Percentiles rank a stretch among this genome's conserved stretches.
Evolutionary conservation across 2,329 filamentous ascomycete species (phyloP).

Genomic region (Metarhizium album): DNA sequence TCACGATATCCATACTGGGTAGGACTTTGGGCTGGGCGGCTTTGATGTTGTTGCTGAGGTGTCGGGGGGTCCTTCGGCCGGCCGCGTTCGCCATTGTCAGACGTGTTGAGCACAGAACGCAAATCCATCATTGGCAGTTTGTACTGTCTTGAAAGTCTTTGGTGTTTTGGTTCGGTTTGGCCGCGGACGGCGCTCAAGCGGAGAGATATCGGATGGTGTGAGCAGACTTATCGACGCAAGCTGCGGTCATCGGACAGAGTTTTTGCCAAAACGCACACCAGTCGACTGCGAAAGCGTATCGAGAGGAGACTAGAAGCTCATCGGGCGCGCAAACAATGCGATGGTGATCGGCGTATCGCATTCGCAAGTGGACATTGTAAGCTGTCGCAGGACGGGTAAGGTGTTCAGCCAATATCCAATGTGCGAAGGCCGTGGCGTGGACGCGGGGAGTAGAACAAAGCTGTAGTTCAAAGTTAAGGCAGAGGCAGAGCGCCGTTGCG

Average conservation of each 20-base stretch:
- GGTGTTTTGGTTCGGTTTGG: neutral
- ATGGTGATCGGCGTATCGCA: conserved; percentile 11
- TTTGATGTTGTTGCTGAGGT: conserved; percentile 23
- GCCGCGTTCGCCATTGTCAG: conserved; percentile 32
- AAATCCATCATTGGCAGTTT: conserved; percentile 34
- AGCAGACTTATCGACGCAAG: neutral
- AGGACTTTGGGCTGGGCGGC: conserved; percentile 26
- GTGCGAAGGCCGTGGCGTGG: conserved; percentile 2
- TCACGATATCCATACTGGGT: conserved; percentile 40
- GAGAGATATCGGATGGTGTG: neutral
- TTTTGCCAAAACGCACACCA: neutral
- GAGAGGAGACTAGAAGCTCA: conserved; percentile 4
- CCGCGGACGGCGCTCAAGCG: neutral
- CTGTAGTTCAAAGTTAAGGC: neutral
- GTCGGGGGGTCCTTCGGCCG: conserved; percentile 22
- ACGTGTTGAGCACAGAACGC: conserved; percentile 42
- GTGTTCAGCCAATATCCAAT: neutral
- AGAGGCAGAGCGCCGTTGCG: neutral
- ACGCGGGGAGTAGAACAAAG: conserved; percentile 4
- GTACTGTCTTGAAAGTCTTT: neutral
- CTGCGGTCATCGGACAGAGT: neutral
- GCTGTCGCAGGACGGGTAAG: conserved; percentile 5
- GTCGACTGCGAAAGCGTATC: neutral
- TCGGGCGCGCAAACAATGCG: conserved; percentile 9
- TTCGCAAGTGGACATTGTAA: conserved; percentile 16